Base-by-base conservation (phyloP, 1,284 basidiomycete genomes). In the Fomitopsis palustris region DNA sequence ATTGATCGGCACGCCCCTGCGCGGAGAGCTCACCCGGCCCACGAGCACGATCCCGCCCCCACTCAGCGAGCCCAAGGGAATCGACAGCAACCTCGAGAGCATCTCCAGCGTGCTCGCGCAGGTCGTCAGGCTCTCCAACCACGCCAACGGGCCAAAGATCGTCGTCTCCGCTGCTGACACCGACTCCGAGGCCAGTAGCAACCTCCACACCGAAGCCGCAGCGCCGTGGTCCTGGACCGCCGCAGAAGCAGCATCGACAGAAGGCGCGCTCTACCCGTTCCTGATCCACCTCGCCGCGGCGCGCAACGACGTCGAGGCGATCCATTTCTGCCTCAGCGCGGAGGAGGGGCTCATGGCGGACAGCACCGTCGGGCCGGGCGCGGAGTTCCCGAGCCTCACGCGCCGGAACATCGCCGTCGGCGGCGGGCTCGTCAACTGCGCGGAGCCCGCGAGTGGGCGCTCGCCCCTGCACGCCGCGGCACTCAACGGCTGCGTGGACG, bases 391-490 rank as follows among this genome's bases (percentile, higher is more conserved):
- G 23, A 52, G 49, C 31, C 57, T 53, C 29, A 49, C 52, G 19
- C 31, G 54, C 38, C 56, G 61, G 58, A 64, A 55, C 39, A 58
- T 64, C 58, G 73, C 65, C 56, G 77, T 87, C 55, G 79, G 81
- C 12, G 87, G 87, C 4, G 88, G 88, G 14, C 73, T 90, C 49
- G 83, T 87, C 33, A 92, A 93, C 67, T 86, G 82, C 68, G 69
- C 88, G 29, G 90, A 91, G 59, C 74, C 79, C 2, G 81, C 84
- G 14, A 88, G 86, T 17, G 88, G 90, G 7, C 81, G 86, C 57
- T 86, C 91, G 9, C 90, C 93, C 5, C 74, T 96, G 39, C 95
- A 96, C 67, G 82, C 89, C 21, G 93, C 94, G 2, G 84, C 90
- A 41, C 72, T 95, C 38, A 86, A 88, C 55, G 92, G 91, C 0